Base-by-base conservation (phyloP, 441 rosid genomes). In the Jatropha multifida region DNA sequence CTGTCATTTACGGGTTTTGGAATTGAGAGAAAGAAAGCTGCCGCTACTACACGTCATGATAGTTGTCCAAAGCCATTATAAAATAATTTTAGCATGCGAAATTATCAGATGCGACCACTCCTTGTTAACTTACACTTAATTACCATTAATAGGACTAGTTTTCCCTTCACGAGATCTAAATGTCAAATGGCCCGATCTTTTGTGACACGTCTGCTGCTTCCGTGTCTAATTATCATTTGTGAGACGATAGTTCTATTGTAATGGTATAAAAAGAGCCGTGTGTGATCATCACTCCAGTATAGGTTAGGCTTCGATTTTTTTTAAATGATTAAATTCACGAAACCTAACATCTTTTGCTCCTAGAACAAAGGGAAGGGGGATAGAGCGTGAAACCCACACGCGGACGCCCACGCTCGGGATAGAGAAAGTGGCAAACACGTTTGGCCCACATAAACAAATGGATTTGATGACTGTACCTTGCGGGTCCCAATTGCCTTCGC, bases 11-110 rank as follows among this genome's bases (percentile, higher is more conserved):
- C 83, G 10, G 12, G 32, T 54, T 23, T 61, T 17, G 8, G 2
- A 1, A 9, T 44, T 60, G 32, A 12, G 59, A 74, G 51, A 78
- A 79, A 64, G 74, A 85, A 83, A 84, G 85, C 86, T 86, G 85
- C 87, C 80, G 77, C 79, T 80, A 65, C 77, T 83, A 82, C 87
- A 80, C 85, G 87, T 83, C 83, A 79, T 68, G 64, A 68, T 65
- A 65, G 76, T 83, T 81, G 85, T 80, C 80, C 83, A 68, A 81
- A 75, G 71, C 65, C 38, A 46, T 46, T 60, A 65, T 65, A 63
- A 72, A 59, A n/a, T 14, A 74, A 7, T 5, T 26, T 7, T 1
- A 58, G 0, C 7, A 13, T 5, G 51, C 67, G 37, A 7, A 26
- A 8, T 40, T 17, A 76, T 84, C 74, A 5, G 12, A 14, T 80